Conservation (phyloP, 257 asterid genomes). For the Przewalskia tangutica region DNA sequence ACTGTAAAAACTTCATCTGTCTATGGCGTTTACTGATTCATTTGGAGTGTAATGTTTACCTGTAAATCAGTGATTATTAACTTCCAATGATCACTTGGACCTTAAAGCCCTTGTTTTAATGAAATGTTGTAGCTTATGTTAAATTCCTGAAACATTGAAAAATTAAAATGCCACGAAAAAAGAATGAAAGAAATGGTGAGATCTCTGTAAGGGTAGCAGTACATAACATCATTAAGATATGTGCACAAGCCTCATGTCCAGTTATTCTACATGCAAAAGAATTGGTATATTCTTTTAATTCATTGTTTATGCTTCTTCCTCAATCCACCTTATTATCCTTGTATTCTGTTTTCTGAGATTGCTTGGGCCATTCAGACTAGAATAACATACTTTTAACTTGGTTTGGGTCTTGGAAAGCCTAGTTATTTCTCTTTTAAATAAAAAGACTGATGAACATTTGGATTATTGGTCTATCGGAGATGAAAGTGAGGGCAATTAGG, state of each 20-base stretch:
- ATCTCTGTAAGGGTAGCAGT: background rate
- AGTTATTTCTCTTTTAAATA: background rate
- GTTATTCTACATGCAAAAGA: background rate
- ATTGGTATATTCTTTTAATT: background rate
- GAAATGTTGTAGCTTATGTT: background rate
- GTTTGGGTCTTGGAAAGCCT: background rate
- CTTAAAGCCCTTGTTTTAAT: background rate
- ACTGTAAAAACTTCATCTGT: background rate
- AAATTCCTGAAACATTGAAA: background rate
- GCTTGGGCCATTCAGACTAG: background rate
- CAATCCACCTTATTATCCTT: background rate
- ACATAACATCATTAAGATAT: background rate
- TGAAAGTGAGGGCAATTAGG: background rate
- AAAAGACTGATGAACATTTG: background rate
- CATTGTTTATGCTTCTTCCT: background rate
- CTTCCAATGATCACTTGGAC: background rate
- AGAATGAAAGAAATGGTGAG: background rate
- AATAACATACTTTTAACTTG: background rate
- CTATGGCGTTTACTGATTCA: background rate
- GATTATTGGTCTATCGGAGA: background rate
- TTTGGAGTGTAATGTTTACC: background rate
- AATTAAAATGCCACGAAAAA: background rate
- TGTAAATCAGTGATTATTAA: background rate
- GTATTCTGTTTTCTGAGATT: background rate
- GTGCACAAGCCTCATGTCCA: background rate